These are phyloP conservation scores for Heterobasidion occidentale DNA, from an alignment of 1,284 basidiomycete species.

Conservation along the genomic window DNA sequence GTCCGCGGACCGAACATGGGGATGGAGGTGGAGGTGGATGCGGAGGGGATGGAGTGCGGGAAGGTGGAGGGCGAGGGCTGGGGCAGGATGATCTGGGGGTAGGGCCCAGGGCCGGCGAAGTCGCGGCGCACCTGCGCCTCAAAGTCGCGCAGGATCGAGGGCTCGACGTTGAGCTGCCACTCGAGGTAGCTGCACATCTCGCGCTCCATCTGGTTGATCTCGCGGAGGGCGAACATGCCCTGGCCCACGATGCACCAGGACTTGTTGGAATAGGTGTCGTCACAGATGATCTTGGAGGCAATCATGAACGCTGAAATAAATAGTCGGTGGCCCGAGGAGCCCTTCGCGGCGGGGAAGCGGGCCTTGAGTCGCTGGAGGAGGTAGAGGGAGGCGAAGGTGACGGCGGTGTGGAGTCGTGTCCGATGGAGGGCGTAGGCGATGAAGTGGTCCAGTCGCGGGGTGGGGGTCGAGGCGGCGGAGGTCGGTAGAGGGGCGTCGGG, in stretches of 20 bases:
- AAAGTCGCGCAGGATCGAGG: conserved; percentile 57
- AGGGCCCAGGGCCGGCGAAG: conserved; percentile 46
- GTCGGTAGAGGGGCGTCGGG: conserved; percentile 11
- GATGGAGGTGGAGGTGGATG: conserved; percentile 28
- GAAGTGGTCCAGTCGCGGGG: conserved; percentile 32
- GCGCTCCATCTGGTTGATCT: conserved; percentile 90
- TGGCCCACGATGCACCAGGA: conserved; percentile 93
- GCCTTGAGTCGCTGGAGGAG: conserved; percentile 42
- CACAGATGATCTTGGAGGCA: conserved; percentile 67
- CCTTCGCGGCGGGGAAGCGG: conserved; percentile 44
- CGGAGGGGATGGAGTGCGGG: conserved; percentile 4
- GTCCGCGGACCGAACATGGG: conserved; percentile 35
- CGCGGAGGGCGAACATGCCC: conserved; percentile 63
- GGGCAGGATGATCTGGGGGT: conserved; percentile 51
- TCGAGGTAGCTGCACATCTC: conserved; percentile 92
- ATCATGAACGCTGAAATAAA: conserved; percentile 54
- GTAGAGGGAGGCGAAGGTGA: conserved; percentile 41
- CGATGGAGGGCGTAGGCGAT: conserved; percentile 46
- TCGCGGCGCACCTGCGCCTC: conserved; percentile 55
- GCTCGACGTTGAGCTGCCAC: conserved; percentile 82
- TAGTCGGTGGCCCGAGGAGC: conserved; percentile 44
- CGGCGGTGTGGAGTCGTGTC: conserved; percentile 39
- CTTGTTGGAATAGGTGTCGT: conserved; percentile 96
- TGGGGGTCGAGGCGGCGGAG: conserved; percentile 14
- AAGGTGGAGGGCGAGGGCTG: conserved; percentile 42